A percentile compares a stretch with the other conserved stretches of the same genome.
These are phyloP conservation scores for Saccharomyces hybrid DNA, from an alignment of 1,139 yeast genomes.

Conservation along the genomic window DNA sequence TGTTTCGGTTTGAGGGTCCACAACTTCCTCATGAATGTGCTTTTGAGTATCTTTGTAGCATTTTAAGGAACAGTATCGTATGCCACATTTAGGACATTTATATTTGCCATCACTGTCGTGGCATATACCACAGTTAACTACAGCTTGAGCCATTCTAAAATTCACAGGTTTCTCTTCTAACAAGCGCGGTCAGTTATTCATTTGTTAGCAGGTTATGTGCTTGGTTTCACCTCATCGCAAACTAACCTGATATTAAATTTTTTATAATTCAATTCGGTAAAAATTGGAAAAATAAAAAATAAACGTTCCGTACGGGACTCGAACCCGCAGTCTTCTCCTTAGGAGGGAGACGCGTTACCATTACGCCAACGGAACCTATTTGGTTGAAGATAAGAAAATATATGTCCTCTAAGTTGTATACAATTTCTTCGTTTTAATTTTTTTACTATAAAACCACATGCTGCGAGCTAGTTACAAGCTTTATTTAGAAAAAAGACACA, in stretches of 20 bases:
- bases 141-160: background rate
- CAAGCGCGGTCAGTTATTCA: no score
- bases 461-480: background rate
- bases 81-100: constrained; percentile 53
- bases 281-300: constrained; percentile 6
- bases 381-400: background rate
- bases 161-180: background rate
- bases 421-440: background rate
- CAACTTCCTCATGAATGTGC: constrained; percentile 34
- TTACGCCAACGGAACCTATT: constrained; percentile 74
- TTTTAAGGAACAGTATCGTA: constrained; percentile 45
- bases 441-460: background rate
- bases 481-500: no score
- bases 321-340: constrained; percentile 95
- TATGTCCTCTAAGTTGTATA: background rate
- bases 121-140: constrained; percentile 43
- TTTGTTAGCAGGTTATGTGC: background rate
- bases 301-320: constrained; percentile 84
- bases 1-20: constrained; percentile 4
- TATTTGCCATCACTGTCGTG: constrained; percentile 39
- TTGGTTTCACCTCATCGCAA: background rate
- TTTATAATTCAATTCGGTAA: background rate
- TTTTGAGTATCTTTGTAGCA: constrained; percentile 46
- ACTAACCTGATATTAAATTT: background rate
- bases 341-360: constrained; percentile 96